Percentiles rank a stretch among this genome's conserved stretches.
Conservation (phyloP, 805 yeast genomes). For the Starmerella roubikii region DNA sequence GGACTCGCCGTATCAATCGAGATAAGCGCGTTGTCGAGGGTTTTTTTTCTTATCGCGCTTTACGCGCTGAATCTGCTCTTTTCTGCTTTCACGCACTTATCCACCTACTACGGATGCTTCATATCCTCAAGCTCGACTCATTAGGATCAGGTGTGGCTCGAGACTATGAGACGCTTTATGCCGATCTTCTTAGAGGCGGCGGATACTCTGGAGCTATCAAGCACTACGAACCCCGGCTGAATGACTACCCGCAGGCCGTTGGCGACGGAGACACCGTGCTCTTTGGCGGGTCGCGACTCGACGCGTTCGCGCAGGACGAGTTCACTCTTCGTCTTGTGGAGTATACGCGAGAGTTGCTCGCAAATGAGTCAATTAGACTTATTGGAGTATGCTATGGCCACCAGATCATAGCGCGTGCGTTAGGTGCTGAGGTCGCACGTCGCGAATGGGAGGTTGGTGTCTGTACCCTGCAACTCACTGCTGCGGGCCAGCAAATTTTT, state of each 20-base stretch:
- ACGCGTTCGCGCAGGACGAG: conserved; percentile 24
- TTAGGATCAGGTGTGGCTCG: neutral
- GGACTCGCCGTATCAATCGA: too few species aligned
- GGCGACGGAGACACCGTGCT: conserved; percentile 24
- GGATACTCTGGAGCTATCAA: neutral
- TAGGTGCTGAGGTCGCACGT: conserved; percentile 46
- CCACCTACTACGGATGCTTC: conserved; percentile 1
- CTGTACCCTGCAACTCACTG: conserved; percentile 36
- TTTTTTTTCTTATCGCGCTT: too few species aligned
- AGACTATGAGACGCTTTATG: conserved; percentile 2
- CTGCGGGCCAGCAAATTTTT: conserved; percentile 29
- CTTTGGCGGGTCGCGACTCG: conserved; percentile 29
- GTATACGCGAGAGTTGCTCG: conserved; percentile 18
- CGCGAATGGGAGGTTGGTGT: conserved; percentile 62
- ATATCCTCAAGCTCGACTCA: conserved; percentile 3
- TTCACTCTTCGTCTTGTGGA: conserved; percentile 28
- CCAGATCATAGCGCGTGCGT: conserved; percentile 55
- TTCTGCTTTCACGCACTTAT: too few species aligned
- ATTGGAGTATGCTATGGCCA: conserved; percentile 79
- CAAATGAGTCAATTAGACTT: conserved; percentile 13
- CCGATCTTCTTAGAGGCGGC: neutral
- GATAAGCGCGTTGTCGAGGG: too few species aligned
- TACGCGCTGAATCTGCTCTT: too few species aligned
- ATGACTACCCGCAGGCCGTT: neutral
- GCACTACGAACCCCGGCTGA: conserved; percentile 2